A percentile compares a stretch with the other conserved stretches of the same genome.
These are phyloP conservation scores for Exophiala aquamarina DNA, from an alignment of 2,329 filamentous ascomycete genomes.

Conservation along the genomic window DNA sequence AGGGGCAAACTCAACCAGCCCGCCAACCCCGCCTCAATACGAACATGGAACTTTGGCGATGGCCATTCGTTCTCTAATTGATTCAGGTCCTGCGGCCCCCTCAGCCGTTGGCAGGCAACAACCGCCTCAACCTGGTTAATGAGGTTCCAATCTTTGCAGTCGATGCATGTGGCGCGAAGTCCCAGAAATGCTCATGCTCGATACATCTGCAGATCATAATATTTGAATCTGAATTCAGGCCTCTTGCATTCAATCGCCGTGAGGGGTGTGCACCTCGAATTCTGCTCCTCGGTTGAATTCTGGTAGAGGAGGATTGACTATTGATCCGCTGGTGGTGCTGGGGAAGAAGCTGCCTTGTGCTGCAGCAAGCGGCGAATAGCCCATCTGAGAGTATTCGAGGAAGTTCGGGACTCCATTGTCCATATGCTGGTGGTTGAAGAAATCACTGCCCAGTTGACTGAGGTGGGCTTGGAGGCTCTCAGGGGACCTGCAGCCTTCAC, in stretches of 20 bases:
- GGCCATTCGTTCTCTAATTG: too few relatives aligned
- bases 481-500: constrained; percentile 28
- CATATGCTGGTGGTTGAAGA: constrained; percentile 22
- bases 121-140: too few relatives aligned
- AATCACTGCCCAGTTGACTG: constrained; percentile 25
- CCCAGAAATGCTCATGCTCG: too few relatives aligned
- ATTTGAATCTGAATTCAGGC: neutral
- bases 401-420: constrained; percentile 10
- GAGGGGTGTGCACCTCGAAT: constrained; percentile 27
- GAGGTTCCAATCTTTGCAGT: too few relatives aligned
- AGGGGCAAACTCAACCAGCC: too few relatives aligned
- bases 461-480: constrained; percentile 28
- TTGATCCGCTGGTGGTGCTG: constrained; percentile 2
- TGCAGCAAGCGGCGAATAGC: constrained; percentile 14
- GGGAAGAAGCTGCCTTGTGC: constrained; percentile 23
- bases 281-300: constrained; percentile 28
- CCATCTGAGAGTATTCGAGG: constrained; percentile 14
- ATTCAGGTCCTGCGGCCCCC: too few relatives aligned
- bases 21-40: neutral
- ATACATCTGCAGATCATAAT: too few relatives aligned
- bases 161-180: too few relatives aligned
- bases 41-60: neutral
- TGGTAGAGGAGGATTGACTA: constrained; percentile 26
- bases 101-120: too few relatives aligned
- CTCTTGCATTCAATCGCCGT: constrained; percentile 20